phyloP scores from a whole-genome alignment of 2,329 filamentous ascomycete species.

The Alternaria infectoria region DNA sequence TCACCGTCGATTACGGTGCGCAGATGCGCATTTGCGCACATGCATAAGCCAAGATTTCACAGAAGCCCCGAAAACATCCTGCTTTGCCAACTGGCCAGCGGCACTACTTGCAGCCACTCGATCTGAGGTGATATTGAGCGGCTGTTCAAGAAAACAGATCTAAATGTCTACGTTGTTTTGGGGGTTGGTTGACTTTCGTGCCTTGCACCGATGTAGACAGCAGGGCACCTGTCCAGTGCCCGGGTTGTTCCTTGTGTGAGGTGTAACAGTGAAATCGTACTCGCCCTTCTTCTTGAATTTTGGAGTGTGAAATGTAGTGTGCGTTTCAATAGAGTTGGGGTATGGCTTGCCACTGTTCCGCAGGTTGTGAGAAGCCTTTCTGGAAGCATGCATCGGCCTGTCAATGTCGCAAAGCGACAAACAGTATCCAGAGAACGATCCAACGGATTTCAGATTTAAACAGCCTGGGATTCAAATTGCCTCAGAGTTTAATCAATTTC shows the following conservation, averaged over 20 bases:
- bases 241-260: neutral
- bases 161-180: neutral
- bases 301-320: neutral
- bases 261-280: neutral
- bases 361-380: neutral
- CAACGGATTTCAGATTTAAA: no score
- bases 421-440: no score
- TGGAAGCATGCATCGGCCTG: neutral
- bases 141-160: neutral
- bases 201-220: neutral
- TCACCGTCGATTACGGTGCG: constrained; percentile 8
- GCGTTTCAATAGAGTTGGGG: neutral
- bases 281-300: neutral
- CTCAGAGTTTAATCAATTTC: neutral
- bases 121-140: neutral
- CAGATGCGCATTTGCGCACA: constrained; percentile 15
- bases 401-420: neutral
- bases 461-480: neutral
- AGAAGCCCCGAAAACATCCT: neutral
- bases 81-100: neutral
- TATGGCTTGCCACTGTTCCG: neutral
- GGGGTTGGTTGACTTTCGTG: neutral
- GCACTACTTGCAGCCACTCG: neutral
- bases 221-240: neutral
- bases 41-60: neutral